Evolutionary conservation across 2,329 filamentous ascomycete genomes (phyloP).

Genomic region (Aspergillus felis): DNA sequence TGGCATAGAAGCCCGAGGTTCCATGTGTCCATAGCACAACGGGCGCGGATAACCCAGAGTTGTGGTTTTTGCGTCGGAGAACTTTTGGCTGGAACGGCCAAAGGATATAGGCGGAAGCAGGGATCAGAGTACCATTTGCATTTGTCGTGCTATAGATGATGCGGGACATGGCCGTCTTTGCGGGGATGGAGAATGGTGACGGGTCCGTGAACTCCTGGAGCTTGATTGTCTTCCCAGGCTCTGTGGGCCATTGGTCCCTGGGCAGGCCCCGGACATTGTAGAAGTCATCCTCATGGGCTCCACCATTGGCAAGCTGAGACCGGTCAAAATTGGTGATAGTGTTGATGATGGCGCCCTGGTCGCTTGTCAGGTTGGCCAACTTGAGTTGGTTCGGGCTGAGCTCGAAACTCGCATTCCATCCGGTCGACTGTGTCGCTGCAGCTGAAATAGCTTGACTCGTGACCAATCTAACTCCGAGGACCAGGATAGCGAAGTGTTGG

Average conservation of each 20-base stretch:
- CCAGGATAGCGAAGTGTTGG: neutral
- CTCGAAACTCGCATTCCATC: slow-evolving; percentile 11
- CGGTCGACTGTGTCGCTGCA: slow-evolving; percentile 7
- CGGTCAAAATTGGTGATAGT: slow-evolving; percentile 13
- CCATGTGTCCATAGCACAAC: slow-evolving; percentile 46
- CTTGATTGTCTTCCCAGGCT: slow-evolving; percentile 11
- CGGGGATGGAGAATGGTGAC: slow-evolving; percentile 11
- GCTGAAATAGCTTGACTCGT: slow-evolving; percentile 1
- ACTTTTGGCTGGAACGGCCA: slow-evolving; percentile 42
- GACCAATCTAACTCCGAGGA: neutral
- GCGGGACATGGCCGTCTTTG: slow-evolving; percentile 38
- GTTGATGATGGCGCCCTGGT: slow-evolving; percentile 4
- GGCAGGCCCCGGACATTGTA: slow-evolving; percentile 9
- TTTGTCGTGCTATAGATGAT: slow-evolving; percentile 47
- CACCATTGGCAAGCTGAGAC: slow-evolving; percentile 16
- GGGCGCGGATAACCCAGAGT: slow-evolving; percentile 13
- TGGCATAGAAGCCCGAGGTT: slow-evolving; percentile 40
- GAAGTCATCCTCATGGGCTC: slow-evolving; percentile 15
- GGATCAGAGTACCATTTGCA: slow-evolving; percentile 45
- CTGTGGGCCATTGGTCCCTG: slow-evolving; percentile 10
- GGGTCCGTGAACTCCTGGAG: slow-evolving; percentile 13
- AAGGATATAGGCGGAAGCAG: slow-evolving; percentile 49
- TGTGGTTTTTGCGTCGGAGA: slow-evolving; percentile 1
- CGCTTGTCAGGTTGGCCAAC: slow-evolving; percentile 5
- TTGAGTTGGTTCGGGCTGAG: slow-evolving; percentile 7